A percentile compares a stretch with the other conserved stretches of the same genome.
phyloP scores from a whole-genome alignment of 1,284 basidiomycete genomes.

The Naganishia sp. region DNA sequence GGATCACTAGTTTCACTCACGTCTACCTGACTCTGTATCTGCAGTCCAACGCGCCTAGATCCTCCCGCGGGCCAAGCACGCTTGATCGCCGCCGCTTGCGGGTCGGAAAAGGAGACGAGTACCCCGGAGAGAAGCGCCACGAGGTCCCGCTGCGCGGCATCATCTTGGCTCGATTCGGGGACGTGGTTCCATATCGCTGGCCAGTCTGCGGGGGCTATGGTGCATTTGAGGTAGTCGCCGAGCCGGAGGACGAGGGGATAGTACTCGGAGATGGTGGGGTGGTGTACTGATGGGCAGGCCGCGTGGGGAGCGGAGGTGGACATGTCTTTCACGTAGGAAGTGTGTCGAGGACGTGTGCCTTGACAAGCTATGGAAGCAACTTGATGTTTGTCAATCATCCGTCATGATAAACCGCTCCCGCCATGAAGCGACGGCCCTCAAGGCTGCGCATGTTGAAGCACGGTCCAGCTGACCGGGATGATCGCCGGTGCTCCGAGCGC shows the following conservation, averaged over 20 bases:
- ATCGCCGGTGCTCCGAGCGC: too few species aligned
- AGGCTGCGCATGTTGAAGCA: neutral
- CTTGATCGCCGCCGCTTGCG: slow-evolving; percentile 1
- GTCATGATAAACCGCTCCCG: too few species aligned
- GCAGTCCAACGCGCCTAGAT: neutral
- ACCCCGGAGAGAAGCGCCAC: slow-evolving; percentile 2
- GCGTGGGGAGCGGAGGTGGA: neutral
- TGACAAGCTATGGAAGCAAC: too few species aligned
- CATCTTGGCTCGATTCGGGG: neutral
- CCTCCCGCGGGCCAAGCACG: neutral
- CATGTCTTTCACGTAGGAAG: neutral
- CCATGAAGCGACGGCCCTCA: neutral
- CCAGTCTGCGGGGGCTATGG: neutral
- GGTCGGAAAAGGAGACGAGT: slow-evolving; percentile 1
- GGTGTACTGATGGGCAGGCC: slow-evolving; percentile 16
- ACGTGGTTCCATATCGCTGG: neutral
- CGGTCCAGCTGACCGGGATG: neutral
- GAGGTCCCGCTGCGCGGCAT: neutral
- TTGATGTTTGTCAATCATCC: neutral
- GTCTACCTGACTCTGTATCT: slow-evolving; percentile 14
- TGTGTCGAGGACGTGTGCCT: neutral
- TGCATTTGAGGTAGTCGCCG: slow-evolving; percentile 30
- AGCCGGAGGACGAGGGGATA: slow-evolving; percentile 41
- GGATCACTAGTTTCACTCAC: neutral
- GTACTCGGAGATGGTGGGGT: slow-evolving; percentile 45